Evolutionary conservation across 73 alveolate genomes (phyloP).

Genomic region (Uronychia binucleata): DNA sequence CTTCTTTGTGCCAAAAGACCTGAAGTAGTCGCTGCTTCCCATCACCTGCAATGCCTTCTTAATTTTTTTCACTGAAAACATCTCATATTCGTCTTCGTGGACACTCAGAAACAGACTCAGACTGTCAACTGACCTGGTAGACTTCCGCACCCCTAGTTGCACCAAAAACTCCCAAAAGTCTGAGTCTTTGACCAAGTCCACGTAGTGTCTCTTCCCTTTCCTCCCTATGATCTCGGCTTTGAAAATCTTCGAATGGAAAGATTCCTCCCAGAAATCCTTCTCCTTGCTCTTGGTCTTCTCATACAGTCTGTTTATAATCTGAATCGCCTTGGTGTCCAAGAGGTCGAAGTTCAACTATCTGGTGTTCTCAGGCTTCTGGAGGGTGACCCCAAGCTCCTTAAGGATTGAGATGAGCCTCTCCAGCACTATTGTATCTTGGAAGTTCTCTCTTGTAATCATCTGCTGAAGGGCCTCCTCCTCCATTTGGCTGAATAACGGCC

Average conservation of each 20-base stretch:
- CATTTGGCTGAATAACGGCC: background rate
- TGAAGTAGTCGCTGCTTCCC: background rate
- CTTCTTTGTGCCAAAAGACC: background rate
- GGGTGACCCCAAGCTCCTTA: background rate
- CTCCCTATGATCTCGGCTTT: background rate
- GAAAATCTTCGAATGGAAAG: background rate
- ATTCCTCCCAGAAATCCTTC: background rate
- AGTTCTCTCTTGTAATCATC: background rate
- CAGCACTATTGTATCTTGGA: background rate
- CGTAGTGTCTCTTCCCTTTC: background rate
- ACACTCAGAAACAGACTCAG: background rate
- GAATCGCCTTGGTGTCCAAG: background rate
- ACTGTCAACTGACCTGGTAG: background rate
- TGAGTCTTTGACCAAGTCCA: background rate
- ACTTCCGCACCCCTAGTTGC: background rate
- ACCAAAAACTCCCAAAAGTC: background rate
- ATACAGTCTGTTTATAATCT: background rate
- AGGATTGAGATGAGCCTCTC: background rate
- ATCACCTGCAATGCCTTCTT: background rate
- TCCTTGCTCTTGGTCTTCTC: background rate
- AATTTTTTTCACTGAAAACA: background rate
- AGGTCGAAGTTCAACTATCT: background rate
- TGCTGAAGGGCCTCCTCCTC: background rate
- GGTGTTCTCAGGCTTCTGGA: background rate
- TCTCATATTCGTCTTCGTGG: background rate